phyloP scores from a whole-genome alignment of 2,329 filamentous ascomycete genomes.

The Pestalotiopsis fici region DNA sequence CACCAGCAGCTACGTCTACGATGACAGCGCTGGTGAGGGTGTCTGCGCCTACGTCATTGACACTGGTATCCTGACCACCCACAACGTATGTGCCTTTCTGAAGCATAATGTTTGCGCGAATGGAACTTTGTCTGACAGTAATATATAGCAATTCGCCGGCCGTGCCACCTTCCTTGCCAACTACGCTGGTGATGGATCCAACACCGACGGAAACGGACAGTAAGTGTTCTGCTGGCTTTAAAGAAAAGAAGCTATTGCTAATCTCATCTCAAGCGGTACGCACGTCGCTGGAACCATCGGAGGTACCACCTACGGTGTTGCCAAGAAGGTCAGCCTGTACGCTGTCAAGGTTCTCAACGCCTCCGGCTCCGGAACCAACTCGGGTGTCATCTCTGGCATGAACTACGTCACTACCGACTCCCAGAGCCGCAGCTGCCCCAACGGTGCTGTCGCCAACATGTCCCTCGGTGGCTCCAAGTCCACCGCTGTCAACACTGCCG shows the following conservation, averaged over 20 bases:
- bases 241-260: neutral
- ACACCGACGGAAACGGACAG: conserved; percentile 45
- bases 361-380: conserved; percentile 36
- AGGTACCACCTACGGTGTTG: conserved; percentile 42
- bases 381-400: conserved; percentile 44
- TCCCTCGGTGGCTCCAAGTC: conserved; percentile 52
- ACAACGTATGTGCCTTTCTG: conserved; percentile 25
- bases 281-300: conserved; percentile 48
- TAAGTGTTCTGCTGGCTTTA: neutral
- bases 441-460: conserved; percentile 56
- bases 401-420: conserved; percentile 40
- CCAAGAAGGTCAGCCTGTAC: conserved; percentile 43
- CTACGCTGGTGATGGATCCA: conserved; percentile 34
- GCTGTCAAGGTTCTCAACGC: conserved; percentile 47
- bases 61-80: conserved; percentile 45
- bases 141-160: conserved; percentile 35
- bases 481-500: conserved; percentile 50
- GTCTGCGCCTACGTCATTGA: conserved; percentile 46
- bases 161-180: conserved; percentile 41
- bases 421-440: conserved; percentile 35
- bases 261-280: conserved; percentile 32
- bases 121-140: neutral
- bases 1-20: conserved; percentile 25
- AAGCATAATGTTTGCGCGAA: neutral
- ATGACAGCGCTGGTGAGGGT: conserved; percentile 21